Evolutionary conservation across 2,329 filamentous ascomycete genomes (phyloP).

Genomic region (Scleromitrula shiraiana): DNA sequence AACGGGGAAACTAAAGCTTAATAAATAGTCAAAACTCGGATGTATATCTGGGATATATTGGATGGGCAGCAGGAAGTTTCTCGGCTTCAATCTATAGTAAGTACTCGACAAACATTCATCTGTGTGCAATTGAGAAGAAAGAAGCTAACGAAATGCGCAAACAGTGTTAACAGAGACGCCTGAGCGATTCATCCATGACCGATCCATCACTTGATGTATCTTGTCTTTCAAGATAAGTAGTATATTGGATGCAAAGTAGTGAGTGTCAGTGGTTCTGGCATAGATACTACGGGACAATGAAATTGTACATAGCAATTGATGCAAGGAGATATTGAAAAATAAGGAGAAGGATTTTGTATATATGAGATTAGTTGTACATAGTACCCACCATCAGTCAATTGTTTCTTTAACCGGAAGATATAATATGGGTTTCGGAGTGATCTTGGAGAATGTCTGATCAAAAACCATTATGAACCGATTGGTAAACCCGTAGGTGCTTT

Average conservation of each 20-base stretch:
- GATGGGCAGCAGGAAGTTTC: constrained; percentile 33
- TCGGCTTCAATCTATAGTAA: constrained; percentile 18
- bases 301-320: background rate
- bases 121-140: background rate
- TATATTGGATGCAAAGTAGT: too few relatives aligned
- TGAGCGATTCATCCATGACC: constrained; percentile 13
- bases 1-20: background rate
- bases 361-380: background rate
- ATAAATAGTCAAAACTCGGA: constrained; percentile 28
- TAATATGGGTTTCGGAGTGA: too few relatives aligned
- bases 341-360: background rate
- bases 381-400: too few relatives aligned
- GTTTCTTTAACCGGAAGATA: too few relatives aligned
- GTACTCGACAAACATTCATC: background rate
- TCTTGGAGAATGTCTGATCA: too few relatives aligned
- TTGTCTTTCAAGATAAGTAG: constrained; percentile 16
- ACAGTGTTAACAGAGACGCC: constrained; percentile 22
- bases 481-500: too few relatives aligned
- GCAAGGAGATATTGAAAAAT: background rate
- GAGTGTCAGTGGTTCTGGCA: too few relatives aligned
- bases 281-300: too few relatives aligned
- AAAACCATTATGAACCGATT: too few relatives aligned
- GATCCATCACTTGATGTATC: constrained; percentile 21
- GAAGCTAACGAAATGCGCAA: background rate
- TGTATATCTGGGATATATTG: constrained; percentile 33